Evolutionary conservation across 805 yeast species (phyloP).

Genomic region (Candida maltosa): DNA sequence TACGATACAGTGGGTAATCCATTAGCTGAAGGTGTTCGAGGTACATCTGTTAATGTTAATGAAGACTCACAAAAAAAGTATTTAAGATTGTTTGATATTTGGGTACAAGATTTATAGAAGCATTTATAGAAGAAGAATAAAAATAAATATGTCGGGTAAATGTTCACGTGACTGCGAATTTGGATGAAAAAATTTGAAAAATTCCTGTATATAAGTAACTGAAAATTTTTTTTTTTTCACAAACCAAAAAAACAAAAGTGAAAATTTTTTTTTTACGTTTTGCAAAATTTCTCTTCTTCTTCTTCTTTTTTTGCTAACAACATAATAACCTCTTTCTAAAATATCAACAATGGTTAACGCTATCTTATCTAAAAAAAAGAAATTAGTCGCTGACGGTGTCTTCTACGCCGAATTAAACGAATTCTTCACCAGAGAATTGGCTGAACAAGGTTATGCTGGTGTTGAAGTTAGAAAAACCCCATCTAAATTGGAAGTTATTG

Average conservation of each 20-base stretch:
- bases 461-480: conserved; percentile 99
- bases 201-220: neutral
- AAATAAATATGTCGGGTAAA: neutral
- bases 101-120: conserved; percentile 18
- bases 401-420: conserved; percentile 99
- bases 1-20: conserved; percentile 30
- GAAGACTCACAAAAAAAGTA: conserved; percentile 10
- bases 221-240: neutral
- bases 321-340: too few species aligned
- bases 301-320: neutral
- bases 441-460: conserved; percentile 99
- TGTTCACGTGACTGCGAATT: too few species aligned
- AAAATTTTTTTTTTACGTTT: conserved; percentile 2
- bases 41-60: conserved; percentile 15
- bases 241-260: neutral
- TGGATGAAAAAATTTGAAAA: neutral
- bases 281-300: conserved; percentile 3
- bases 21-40: conserved; percentile 12
- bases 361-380: conserved; percentile 92
- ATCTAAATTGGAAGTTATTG: conserved; percentile 95
- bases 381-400: conserved; percentile 99
- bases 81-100: conserved; percentile 19
- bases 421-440: conserved; percentile 99
- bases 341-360: conserved; percentile 26
- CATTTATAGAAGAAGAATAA: neutral